Conservation (phyloP, 2,329 filamentous ascomycete species). For the Colletotrichum navitas region DNA sequence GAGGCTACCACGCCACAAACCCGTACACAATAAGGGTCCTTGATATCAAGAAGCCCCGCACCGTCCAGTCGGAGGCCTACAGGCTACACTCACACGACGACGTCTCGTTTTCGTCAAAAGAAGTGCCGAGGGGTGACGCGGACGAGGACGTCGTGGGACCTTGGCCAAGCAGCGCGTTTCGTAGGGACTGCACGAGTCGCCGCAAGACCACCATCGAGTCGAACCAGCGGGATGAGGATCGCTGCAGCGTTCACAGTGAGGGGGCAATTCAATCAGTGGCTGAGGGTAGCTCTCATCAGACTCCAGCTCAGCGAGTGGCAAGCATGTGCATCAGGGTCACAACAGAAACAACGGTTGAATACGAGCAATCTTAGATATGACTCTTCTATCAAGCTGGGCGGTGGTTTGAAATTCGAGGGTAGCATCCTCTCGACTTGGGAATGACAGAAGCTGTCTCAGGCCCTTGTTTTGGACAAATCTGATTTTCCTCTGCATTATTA, state of each 20-base stretch:
- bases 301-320: background rate
- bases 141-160: slow-evolving; percentile 33
- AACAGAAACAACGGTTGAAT: slow-evolving; percentile 34
- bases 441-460: background rate
- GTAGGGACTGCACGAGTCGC: background rate
- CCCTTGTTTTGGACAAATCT: background rate
- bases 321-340: slow-evolving; percentile 33
- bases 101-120: slow-evolving; percentile 15
- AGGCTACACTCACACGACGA: slow-evolving; percentile 38
- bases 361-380: slow-evolving; percentile 13
- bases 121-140: background rate
- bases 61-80: slow-evolving; percentile 38
- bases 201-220: slow-evolving; percentile 19
- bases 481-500: background rate
- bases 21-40: slow-evolving; percentile 33
- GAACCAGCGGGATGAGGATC: background rate
- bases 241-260: background rate
- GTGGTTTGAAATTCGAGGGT: background rate
- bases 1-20: slow-evolving; percentile 14
- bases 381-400: background rate
- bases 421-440: background rate
- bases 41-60: slow-evolving; percentile 39
- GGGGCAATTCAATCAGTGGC: background rate
- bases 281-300: background rate
- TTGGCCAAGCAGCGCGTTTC: slow-evolving; percentile 34